phyloP scores from a whole-genome alignment of 768 basidiomycete species.

The Pilatotrama ljubarskyi region DNA sequence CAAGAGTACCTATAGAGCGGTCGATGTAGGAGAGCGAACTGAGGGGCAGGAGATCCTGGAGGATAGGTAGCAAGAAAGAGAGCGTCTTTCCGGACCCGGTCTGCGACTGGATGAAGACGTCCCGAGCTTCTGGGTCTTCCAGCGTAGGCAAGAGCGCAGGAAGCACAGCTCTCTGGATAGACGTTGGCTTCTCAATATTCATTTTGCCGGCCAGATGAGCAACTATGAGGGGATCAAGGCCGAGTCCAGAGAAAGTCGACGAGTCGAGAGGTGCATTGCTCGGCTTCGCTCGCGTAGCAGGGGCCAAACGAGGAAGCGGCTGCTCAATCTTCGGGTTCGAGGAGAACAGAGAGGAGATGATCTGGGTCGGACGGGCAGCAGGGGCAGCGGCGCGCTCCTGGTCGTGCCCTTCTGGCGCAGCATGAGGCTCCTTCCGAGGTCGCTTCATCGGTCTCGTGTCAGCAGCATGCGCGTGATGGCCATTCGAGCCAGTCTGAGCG shows the following conservation, averaged over 20 bases:
- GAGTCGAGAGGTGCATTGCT: conserved; percentile 87
- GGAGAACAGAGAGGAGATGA: conserved; percentile 61
- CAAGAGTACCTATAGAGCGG: conserved; percentile 91
- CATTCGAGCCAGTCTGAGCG: conserved; percentile 14
- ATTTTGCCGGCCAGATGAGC: conserved; percentile 80
- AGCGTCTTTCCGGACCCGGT: conserved; percentile 97
- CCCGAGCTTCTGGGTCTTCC: conserved; percentile 46
- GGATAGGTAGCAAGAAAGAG: conserved; percentile 89
- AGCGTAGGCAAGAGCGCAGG: conserved; percentile 54
- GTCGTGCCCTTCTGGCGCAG: conserved; percentile 14
- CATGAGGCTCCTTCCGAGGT: conserved; percentile 31
- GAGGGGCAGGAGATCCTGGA: conserved; percentile 91
- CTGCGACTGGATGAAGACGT: conserved; percentile 93
- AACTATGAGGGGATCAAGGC: conserved; percentile 78
- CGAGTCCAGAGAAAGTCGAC: conserved; percentile 79
- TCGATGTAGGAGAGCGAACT: conserved; percentile 92
- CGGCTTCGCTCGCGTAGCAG: conserved; percentile 36
- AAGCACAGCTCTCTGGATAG: conserved; percentile 78
- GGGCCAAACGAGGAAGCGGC: neutral
- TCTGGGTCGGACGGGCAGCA: conserved; percentile 44
- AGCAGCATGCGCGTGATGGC: conserved; percentile 25
- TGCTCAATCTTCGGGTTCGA: conserved; percentile 32
- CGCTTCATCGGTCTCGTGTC: conserved; percentile 50
- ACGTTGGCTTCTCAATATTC: conserved; percentile 81
- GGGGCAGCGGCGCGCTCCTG: conserved; percentile 26